Base-by-base conservation (phyloP, 345 rosid genomes). In the Euclidium syriacum region DNA sequence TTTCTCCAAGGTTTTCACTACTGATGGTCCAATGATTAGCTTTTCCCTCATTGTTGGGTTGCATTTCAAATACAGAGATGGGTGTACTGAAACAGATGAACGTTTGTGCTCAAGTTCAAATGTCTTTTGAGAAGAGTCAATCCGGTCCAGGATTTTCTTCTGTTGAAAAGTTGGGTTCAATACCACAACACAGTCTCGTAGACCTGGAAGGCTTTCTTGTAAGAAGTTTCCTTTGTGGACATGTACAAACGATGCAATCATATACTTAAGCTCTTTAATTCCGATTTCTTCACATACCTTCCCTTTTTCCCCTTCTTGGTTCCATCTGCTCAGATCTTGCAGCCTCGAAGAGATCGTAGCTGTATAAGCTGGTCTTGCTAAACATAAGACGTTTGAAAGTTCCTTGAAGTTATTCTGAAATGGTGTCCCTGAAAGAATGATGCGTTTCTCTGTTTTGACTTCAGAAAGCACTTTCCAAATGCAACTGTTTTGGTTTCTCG, bases 181-280 rank as follows among this genome's bases (percentile, higher is more conserved):
- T 25, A 75, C 68, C 22, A 84, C 79, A 38, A 74, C 68, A 8
- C 64, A 76, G 25, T 72, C 75, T 60, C 73, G 72, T 73, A 83
- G 62, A 7, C 90, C 90, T 1, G 84, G 87, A 46, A 86, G 87
- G 17, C 44, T 67, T 24, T 79, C 65, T 50, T 71, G 79, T 5
- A 86, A 77, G 5, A 86, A 77, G 3, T 40, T 67, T 5, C 94
- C 94, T 60, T 58, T 75, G n/a, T n/a, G n/a, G n/a, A n/a, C n/a
- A n/a, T n/a, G n/a, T n/a, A n/a, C n/a, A n/a, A n/a, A n/a, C n/a
- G n/a, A n/a, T n/a, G n/a, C n/a, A n/a, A n/a, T n/a, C n/a, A n/a
- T n/a, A n/a, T n/a, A n/a, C n/a, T n/a, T n/a, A n/a, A n/a, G n/a
- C n/a, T n/a, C n/a, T n/a, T n/a, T n/a, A n/a, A n/a, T n/a, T n/a